These are phyloP conservation scores for Penicillium sp. DNA, from an alignment of 2,329 filamentous ascomycete genomes.

Conservation along the genomic window DNA sequence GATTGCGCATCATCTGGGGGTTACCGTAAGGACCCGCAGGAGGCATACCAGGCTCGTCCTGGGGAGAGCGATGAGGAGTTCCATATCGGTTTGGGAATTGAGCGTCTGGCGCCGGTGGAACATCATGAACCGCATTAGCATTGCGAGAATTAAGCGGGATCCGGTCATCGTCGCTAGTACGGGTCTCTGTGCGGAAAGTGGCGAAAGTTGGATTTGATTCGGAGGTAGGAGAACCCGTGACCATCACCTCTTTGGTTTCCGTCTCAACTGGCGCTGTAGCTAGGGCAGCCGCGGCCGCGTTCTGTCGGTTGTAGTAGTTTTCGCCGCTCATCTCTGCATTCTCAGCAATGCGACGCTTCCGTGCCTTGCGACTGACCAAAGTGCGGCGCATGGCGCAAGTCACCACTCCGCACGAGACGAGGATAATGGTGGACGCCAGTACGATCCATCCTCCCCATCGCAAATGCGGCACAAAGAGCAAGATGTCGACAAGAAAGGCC, in stretches of 20 bases:
- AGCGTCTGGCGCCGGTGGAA: constrained; percentile 26
- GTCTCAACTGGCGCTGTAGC: constrained; percentile 24
- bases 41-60: constrained; percentile 44
- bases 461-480: constrained; percentile 92
- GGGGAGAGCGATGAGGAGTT: constrained; percentile 34
- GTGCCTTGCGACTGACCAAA: constrained; percentile 86
- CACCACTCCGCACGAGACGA: constrained; percentile 77
- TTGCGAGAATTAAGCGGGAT: constrained; percentile 41
- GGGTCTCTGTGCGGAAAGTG: constrained; percentile 38
- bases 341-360: constrained; percentile 85
- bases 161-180: constrained; percentile 44
- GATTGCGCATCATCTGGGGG: constrained; percentile 41
- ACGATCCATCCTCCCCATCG: constrained; percentile 95
- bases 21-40: constrained; percentile 33
- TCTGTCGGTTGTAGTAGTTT: constrained; percentile 76
- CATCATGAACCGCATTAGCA: constrained; percentile 25
- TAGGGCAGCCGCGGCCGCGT: constrained; percentile 36
- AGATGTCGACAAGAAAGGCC: constrained; percentile 88
- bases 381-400: constrained; percentile 95
- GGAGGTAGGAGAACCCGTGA: constrained; percentile 58
- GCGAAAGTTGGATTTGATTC: constrained; percentile 53
- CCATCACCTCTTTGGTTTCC: constrained; percentile 59
- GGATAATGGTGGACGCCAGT: constrained; percentile 81
- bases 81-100: constrained; percentile 33
- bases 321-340: constrained; percentile 97